Evolutionary conservation across 1,139 yeast species (phyloP), one percentile per base, ranked within the genome.

Genomic region (Yamadazyma songkhlaensis): DNA sequence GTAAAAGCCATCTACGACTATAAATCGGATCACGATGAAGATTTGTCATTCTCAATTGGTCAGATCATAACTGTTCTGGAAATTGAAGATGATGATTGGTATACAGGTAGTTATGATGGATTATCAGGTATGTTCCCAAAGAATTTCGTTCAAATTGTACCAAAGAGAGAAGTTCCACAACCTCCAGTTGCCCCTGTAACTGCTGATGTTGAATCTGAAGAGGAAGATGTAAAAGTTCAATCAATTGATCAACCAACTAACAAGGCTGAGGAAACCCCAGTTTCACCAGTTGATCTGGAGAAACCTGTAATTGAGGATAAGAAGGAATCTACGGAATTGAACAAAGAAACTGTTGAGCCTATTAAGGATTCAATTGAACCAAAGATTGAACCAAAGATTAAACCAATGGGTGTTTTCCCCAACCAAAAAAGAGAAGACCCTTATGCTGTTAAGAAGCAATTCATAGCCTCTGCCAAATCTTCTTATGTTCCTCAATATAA

Each of bases 31-130:
- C 84, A 75, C 50, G 89, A 82, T 24, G 97, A 89, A 54, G 98
- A 92, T 59, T 73, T 92, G 56, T 67, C 75, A 27, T 89, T 92
- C 50, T 59, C 60, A 1, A 76, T 68, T 5, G 92, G 85, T 13
- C 88, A 84, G 55, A 48, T 74, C 31, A 83, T 92, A 44, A 75
- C 79, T 6, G 96, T 92, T 14, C 78, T 81, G 3, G 78, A 76
- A 22, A 69, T 85, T 42, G 96, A 88, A 51, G 97, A 89, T 54
- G 95, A 65, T 75, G 96, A 90, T 47, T 92, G 98, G 98, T 84
- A 77, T 54, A 67, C 76, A 30, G 98, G 98, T 2, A 65, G 71
- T 10, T 82, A 73, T 49, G 64, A 63, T 13, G 79, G 74, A 9
- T 60, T 65, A 39, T 59, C 74, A 26, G 98, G 98, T 7, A 83